Evolutionary conservation across 106 monocot species (phyloP).

Genomic region (Platanthera zijinensis): DNA sequence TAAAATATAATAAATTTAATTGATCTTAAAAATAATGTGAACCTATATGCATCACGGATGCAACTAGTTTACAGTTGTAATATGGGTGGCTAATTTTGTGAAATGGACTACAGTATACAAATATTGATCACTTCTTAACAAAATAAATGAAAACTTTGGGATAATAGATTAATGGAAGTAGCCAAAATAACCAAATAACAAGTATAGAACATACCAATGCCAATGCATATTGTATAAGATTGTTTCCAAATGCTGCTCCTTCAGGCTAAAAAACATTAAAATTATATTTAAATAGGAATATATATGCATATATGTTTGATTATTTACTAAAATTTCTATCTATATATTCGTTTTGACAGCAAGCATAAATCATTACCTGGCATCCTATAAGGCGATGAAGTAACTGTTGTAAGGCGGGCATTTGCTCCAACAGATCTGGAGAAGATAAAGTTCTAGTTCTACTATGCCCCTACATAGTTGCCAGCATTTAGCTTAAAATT

Average conservation of each 20-base stretch:
- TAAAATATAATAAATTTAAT: background rate
- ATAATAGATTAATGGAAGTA: background rate
- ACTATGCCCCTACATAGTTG: constrained; percentile 46
- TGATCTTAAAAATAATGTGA: background rate
- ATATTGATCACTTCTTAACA: background rate
- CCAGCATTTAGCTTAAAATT: background rate
- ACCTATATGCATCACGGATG: background rate
- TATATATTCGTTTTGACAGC: background rate
- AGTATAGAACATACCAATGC: constrained; percentile 51
- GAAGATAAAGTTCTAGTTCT: constrained; percentile 59
- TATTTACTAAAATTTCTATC: background rate
- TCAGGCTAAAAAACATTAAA: constrained; percentile 52
- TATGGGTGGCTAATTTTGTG: background rate
- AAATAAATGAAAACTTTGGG: background rate
- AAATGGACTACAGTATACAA: background rate
- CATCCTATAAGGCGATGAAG: constrained; percentile 68
- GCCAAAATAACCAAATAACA: too few species aligned
- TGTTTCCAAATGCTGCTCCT: constrained; percentile 64
- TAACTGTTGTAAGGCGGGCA: constrained; percentile 74
- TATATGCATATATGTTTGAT: background rate
- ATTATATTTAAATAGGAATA: background rate
- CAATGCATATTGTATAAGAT: constrained; percentile 82
- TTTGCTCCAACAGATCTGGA: constrained; percentile 63
- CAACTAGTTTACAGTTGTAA: background rate
- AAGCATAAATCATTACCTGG: constrained; percentile 20